Evolutionary conservation across 805 yeast genomes (phyloP), one percentile per base, ranked within the genome.

Genomic region (Hanseniaspora valbyensis): DNA sequence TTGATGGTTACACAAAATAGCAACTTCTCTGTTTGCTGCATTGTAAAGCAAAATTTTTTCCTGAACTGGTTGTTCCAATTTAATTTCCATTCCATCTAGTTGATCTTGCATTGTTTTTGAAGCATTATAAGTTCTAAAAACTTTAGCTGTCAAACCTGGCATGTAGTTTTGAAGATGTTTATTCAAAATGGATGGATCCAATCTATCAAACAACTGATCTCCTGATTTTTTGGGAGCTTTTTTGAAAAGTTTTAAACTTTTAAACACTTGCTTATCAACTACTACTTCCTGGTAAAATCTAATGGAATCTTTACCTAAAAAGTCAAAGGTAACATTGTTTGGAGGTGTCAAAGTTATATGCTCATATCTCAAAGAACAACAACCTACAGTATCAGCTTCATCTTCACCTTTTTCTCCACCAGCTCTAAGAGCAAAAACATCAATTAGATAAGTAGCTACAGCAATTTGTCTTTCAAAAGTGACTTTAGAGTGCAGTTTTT

Each of bases 321-420:
- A 89, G 65, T 89, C 97, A 68, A 89, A 88, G 9, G 83, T 75
- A 14, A 90, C 96, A 4, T 74, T 82, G 57, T 78, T 78, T 8
- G 96, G 96, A 2, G 95, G 95, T 57, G 77, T 77, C 53, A 90
- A 71, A 1, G 89, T 81, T 40, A 90, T 76, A 66, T 89, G 97
- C 63, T 89, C 97, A 61, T 70, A 89, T 59, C 97, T 71, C 57
- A 90, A 73, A 1, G 96, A 89, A 68, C 97, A 90, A 67, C 97
- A 90, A 41, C 97, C 97, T 41, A 90, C 97, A 1, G 97, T 90
- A 63, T 90, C 97, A 2, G 97, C 97, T 63, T 89, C 96, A 57
- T 90, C 97, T 2, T 90, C 97, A 10, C 90, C 83, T 64, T 90
- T 90, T 66, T 90, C 96, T 59, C 96, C 96, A 63, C 96, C 96